Evolutionary conservation across 768 basidiomycete species (phyloP).

Genomic region (Holtermannia corniformis): DNA sequence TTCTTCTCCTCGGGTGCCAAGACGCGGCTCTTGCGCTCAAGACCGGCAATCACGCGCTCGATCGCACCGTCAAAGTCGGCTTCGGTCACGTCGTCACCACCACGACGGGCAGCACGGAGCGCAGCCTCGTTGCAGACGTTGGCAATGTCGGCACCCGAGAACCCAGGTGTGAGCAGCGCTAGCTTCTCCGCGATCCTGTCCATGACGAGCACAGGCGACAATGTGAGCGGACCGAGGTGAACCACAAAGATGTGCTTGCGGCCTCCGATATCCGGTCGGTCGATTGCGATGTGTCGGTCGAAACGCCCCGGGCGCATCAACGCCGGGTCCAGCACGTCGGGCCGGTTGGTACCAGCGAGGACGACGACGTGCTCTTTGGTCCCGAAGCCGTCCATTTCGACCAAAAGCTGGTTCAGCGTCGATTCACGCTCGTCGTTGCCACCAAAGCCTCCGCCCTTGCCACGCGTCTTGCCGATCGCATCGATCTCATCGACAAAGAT

Average conservation of each 20-base stretch:
- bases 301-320: conserved; percentile 96
- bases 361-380: conserved; percentile 96
- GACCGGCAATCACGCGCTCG: conserved; percentile 91
- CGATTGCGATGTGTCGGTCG: conserved; percentile 91
- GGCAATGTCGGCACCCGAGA: conserved; percentile 97
- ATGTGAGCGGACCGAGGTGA: conserved; percentile 73
- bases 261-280: conserved; percentile 87
- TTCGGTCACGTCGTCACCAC: conserved; percentile 66
- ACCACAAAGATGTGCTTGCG: conserved; percentile 89
- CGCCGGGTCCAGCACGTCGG: conserved; percentile 90
- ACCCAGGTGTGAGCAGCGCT: conserved; percentile 91
- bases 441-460: conserved; percentile 65
- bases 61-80: conserved; percentile 93
- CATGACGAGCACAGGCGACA: conserved; percentile 44
- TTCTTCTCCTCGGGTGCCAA: conserved; percentile 94
- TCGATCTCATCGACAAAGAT: conserved; percentile 99
- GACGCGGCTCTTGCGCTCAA: conserved; percentile 91
- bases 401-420: conserved; percentile 91
- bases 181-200: conserved; percentile 73
- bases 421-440: conserved; percentile 97
- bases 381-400: conserved; percentile 99
- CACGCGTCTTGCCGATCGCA: conserved; percentile 91
- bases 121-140: conserved; percentile 99
- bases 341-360: conserved; percentile 90
- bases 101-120: conserved; percentile 79